phyloP scores from a whole-genome alignment of 805 yeast genomes.

The Ogataea glucozyma region DNA sequence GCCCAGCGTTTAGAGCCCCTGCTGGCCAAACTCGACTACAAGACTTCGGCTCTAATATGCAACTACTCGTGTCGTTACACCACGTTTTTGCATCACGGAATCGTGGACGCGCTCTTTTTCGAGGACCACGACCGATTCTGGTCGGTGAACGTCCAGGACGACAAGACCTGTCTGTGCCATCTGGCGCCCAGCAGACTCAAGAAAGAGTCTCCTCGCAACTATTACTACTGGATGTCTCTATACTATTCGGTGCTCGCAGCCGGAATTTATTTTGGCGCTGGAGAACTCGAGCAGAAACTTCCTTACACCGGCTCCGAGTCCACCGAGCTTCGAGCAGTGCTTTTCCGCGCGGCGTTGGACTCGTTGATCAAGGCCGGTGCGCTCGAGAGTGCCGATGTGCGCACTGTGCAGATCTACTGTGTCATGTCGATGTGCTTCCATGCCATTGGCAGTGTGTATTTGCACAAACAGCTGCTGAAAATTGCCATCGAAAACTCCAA shows the following conservation, averaged over 20 bases:
- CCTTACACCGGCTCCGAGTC: conserved; percentile 18
- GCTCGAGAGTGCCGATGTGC: conserved; percentile 27
- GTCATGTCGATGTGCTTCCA: conserved; percentile 29
- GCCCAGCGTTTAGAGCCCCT: conserved; percentile 12
- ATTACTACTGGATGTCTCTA: conserved; percentile 30
- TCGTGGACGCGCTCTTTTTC: conserved; percentile 24
- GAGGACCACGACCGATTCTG: conserved; percentile 27
- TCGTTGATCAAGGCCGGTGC: conserved; percentile 25
- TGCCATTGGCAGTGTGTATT: conserved; percentile 26
- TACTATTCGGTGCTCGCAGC: conserved; percentile 26
- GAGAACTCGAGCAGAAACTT: conserved; percentile 12
- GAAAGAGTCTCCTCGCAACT: conserved; percentile 17
- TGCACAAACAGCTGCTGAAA: conserved; percentile 23
- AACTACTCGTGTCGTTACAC: conserved; percentile 26
- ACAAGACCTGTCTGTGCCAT: conserved; percentile 14
- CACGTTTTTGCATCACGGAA: conserved; percentile 28
- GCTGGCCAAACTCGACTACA: conserved; percentile 12
- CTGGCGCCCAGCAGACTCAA: conserved; percentile 15
- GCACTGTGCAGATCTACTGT: conserved; percentile 27
- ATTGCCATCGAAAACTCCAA: conserved; percentile 24
- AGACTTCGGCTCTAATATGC: conserved; percentile 22
- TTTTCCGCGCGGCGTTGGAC: conserved; percentile 27
- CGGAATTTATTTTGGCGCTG: conserved; percentile 26
- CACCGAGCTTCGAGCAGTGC: conserved; percentile 18
- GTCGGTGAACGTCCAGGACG: conserved; percentile 14